A percentile compares a stretch with the other conserved stretches of the same genome.
These are phyloP conservation scores for Lyophyllum semitale DNA, from an alignment of 768 basidiomycete genomes.

Conservation along the genomic window DNA sequence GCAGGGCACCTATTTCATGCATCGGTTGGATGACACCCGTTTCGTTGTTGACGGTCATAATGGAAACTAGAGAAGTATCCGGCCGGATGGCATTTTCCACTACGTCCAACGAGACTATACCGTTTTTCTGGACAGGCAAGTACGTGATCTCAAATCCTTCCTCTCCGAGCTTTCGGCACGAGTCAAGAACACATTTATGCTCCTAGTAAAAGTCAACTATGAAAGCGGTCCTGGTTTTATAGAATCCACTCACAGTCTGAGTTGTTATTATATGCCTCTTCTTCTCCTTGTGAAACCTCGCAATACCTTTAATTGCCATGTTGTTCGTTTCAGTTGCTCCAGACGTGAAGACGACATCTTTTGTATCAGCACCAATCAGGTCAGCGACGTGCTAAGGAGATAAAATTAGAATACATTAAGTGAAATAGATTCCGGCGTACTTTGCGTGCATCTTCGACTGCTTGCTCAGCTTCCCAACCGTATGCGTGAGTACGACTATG, in stretches of 20 bases:
- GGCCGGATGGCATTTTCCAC: constrained; percentile 90
- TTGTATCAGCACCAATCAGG: constrained; percentile 90
- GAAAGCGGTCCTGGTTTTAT: background rate
- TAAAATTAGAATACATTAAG: constrained; percentile 5
- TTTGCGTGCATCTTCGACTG: constrained; percentile 89
- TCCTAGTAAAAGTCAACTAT: constrained; percentile 51
- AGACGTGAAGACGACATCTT: constrained; percentile 97
- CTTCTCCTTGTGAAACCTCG: constrained; percentile 92
- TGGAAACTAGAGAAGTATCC: constrained; percentile 90
- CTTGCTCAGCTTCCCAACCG: constrained; percentile 98
- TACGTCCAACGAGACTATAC: constrained; percentile 74
- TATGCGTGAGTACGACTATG: constrained; percentile 98
- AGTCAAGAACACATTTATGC: constrained; percentile 99
- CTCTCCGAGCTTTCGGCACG: constrained; percentile 91
- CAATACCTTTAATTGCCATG: constrained; percentile 96
- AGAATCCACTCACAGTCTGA: constrained; percentile 69
- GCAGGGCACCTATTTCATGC: constrained; percentile 87
- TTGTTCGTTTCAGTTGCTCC: constrained; percentile 99
- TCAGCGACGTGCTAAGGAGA: constrained; percentile 77
- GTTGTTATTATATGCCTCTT: constrained; percentile 93
- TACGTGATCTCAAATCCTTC: constrained; percentile 99
- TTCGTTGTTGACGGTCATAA: constrained; percentile 99
- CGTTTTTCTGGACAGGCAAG: constrained; percentile 89
- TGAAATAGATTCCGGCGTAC: constrained; percentile 32
- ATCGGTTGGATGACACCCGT: constrained; percentile 98